Percentiles rank a stretch among this genome's conserved stretches.
Conservation (phyloP, 192 early-diverging fungal genomes). For the Gigaspora rosea region DNA sequence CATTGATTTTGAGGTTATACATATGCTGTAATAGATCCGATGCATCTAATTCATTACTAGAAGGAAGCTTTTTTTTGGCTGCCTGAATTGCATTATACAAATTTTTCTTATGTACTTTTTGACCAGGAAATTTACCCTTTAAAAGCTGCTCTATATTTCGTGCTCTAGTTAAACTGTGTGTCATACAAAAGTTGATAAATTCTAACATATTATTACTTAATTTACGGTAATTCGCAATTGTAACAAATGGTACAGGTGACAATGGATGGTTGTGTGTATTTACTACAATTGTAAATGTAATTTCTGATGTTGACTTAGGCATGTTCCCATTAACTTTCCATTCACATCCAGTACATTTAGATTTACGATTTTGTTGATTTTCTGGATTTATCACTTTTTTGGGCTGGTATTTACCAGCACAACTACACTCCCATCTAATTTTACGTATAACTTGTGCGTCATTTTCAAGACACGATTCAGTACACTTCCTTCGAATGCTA, state of each 20-base stretch:
- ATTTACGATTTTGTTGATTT: background rate
- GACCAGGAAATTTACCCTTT: background rate
- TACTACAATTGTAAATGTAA: background rate
- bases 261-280: background rate
- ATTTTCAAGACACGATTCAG: too few relatives aligned
- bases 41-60: too few relatives aligned
- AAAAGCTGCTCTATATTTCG: slow-evolving; percentile 7
- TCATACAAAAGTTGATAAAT: slow-evolving; percentile 8
- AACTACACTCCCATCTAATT: too few relatives aligned
- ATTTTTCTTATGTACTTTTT: too few relatives aligned
- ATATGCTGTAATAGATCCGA: too few relatives aligned
- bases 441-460: too few relatives aligned
- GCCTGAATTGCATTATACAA: too few relatives aligned
- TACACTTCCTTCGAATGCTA: too few relatives aligned
- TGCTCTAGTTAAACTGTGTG: background rate
- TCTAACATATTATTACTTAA: too few relatives aligned
- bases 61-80: too few relatives aligned
- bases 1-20: too few relatives aligned
- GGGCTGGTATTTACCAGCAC: too few relatives aligned
- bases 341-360: background rate
- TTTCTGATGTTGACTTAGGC: background rate
- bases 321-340: slow-evolving; percentile 1
- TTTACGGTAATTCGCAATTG: background rate
- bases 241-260: background rate
- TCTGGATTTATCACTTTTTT: slow-evolving; percentile 1